These are phyloP conservation scores for Pseudogymnoascus sp. DNA, from an alignment of 2,329 filamentous ascomycete species.

Conservation along the genomic window DNA sequence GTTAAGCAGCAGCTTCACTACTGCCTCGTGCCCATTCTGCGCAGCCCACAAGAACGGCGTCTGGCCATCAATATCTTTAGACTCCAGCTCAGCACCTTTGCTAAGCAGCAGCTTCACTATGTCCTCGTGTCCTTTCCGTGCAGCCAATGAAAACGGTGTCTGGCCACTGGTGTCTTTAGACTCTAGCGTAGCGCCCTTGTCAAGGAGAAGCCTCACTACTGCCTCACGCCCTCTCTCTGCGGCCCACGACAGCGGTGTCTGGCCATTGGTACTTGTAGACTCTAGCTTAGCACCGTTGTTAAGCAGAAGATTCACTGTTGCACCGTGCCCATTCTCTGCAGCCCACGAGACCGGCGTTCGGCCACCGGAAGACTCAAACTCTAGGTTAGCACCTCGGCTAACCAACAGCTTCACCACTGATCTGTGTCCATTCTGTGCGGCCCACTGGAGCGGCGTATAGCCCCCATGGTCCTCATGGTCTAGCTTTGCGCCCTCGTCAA, in stretches of 20 bases:
- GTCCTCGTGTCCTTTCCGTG: neutral
- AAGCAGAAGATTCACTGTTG: constrained; percentile 10
- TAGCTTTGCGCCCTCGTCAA: neutral
- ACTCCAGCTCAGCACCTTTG: neutral
- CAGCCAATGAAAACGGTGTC: neutral
- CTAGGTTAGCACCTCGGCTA: constrained; percentile 8
- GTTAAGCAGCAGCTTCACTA: constrained; percentile 10
- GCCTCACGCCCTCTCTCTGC: neutral
- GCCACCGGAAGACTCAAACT: neutral
- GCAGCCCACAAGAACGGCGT: constrained; percentile 1
- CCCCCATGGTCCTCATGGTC: neutral
- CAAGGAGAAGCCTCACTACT: neutral
- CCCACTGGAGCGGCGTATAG: neutral
- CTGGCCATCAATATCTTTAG: neutral
- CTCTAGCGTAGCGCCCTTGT: neutral
- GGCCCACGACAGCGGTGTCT: neutral
- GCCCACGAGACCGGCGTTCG: neutral
- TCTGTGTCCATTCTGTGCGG: neutral
- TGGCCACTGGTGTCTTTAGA: too few species aligned
- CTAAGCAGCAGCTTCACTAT: constrained; percentile 32
- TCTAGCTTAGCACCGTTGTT: neutral
- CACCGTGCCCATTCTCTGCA: neutral
- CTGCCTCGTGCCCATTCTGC: neutral
- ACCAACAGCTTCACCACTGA: constrained; percentile 2
- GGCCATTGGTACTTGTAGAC: neutral